These are phyloP conservation scores for Aquilaria yunnanensis DNA, from an alignment of 345 rosid species.

Conservation along the genomic window DNA sequence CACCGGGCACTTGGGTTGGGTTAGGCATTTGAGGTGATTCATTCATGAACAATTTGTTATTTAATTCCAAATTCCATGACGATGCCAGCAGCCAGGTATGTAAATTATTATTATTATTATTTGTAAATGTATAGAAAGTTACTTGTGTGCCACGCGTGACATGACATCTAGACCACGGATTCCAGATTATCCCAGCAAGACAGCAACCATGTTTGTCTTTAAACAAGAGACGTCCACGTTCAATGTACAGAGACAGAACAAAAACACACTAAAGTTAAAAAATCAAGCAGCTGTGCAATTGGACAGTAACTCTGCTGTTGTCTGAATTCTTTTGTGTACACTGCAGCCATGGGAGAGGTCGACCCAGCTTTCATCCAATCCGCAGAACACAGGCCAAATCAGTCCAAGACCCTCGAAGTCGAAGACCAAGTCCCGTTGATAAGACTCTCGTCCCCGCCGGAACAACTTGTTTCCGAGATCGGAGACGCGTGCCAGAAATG, in stretches of 20 bases:
- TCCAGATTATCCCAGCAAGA: too few species aligned
- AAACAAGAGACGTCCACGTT: not conserved
- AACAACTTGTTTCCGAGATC: conserved; percentile 29
- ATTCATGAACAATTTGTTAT: too few species aligned
- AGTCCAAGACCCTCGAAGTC: conserved; percentile 12
- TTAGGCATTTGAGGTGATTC: too few species aligned
- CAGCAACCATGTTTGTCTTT: not conserved
- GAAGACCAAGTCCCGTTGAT: conserved; percentile 39
- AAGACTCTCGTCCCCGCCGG: conserved; percentile 27
- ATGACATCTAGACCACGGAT: too few species aligned
- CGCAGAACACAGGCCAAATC: conserved; percentile 30
- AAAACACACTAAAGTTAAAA: not conserved
- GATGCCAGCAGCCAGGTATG: too few species aligned
- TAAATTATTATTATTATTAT: too few species aligned
- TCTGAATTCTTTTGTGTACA: not conserved
- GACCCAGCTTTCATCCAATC: conserved; percentile 44
- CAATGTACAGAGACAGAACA: not conserved
- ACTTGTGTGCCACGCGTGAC: too few species aligned
- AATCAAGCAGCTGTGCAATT: too few species aligned
- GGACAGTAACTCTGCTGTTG: not conserved
- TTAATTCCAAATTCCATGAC: too few species aligned
- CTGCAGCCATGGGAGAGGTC: conserved; percentile 28
- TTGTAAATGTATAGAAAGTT: too few species aligned
- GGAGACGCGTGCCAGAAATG: conserved; percentile 46
- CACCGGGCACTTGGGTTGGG: too few species aligned